Base-by-base conservation (phyloP, 305 asterid genomes). In the Plantago rigida region DNA sequence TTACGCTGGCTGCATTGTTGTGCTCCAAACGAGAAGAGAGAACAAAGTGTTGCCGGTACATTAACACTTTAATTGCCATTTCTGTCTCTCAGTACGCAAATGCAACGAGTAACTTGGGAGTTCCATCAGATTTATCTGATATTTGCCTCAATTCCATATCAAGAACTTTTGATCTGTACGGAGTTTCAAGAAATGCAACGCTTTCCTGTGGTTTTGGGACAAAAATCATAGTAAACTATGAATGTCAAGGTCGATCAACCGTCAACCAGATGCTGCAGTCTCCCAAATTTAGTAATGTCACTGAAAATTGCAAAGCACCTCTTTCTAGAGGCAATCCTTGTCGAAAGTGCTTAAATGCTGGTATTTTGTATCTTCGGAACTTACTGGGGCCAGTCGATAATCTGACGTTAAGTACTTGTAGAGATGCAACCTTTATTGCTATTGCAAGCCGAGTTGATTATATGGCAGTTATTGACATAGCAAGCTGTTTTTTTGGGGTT, bases 351-450 rank as follows among this genome's bases (percentile, higher is more conserved):
- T 78, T 93, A 76, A 89, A 85, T 77, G 77, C 92, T 11, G 87
- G 90, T 45, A 79, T 87, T 66, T 51, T 78, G 17, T 93, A 85
- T 81, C 89, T 93, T 17, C 87, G 92, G 39, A 85, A 82, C 74
- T 76, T 87, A 22, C 67, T 89, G 60, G 97, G 95, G 54, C 71
- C 89, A 7, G 82, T 81, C 11, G 83, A 76, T 74, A 93, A 93
- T 75, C 67, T 78, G 61, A 93, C 97, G 2, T 71, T 92, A 78
- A 92, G 92, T 65, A 93, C 83, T 57, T 93, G 99, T 70, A 76
- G 99, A 70, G 99, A 89, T 82, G 97, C 96, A 49, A 72, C 96
- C n/a, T 93, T 87, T 78, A 89, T 76, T 50, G 81, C 96, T 42
- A 76, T 89, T 74, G 86, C 95, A 34, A 89, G 96, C 83, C 87